Base-by-base conservation (phyloP, 1,284 basidiomycete genomes). In the Leucoagaricus sp. region DNA sequence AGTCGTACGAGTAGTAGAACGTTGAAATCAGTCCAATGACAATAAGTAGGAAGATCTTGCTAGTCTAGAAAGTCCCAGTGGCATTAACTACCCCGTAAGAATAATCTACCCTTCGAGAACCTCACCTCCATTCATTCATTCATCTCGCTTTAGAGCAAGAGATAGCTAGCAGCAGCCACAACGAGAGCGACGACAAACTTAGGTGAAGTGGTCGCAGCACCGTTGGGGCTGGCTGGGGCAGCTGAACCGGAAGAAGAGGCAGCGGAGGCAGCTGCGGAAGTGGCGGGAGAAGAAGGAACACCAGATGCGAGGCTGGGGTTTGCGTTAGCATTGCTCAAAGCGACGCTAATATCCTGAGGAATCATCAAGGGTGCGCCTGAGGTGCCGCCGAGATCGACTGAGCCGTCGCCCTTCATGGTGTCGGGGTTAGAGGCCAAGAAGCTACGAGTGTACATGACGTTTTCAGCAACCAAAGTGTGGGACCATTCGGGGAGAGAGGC, bases 351-450 rank as follows among this genome's bases (percentile, higher is more conserved):
- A 65, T 88, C 86, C 56, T 74, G 69, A 59, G 86, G 87, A 60
- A 86, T 70, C 75, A 78, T 78, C 59, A 86, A 65, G 31, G 84
- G 80, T 40, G 76, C 79, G 63, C 65, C 63, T 55, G 64, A 71
- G 42, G 74, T 64, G 52, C 67, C 68, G 66, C 73, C 71, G 55
- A 87, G 72, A 72, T 85, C 75, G 68, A 87, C 68, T 12, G 70
- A 69, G 59, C 85, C 85, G 65, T 83, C 77, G 3, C 67, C 67
- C 54, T 75, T 69, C 60, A 88, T 56, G 41, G 78, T 69, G 57
- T 86, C 84, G 5, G 77, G 71, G 77, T 90, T 90, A 64, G 73
- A 70, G 33, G 80, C 86, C 59, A 88, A 71, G 78, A 88, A 78
- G 45, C 73, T 76, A 60, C 82, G 84, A 40, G 81, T 86, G 76